Evolutionary conservation across 1,284 basidiomycete genomes (phyloP).

Genomic region (Ustilago sp.): DNA sequence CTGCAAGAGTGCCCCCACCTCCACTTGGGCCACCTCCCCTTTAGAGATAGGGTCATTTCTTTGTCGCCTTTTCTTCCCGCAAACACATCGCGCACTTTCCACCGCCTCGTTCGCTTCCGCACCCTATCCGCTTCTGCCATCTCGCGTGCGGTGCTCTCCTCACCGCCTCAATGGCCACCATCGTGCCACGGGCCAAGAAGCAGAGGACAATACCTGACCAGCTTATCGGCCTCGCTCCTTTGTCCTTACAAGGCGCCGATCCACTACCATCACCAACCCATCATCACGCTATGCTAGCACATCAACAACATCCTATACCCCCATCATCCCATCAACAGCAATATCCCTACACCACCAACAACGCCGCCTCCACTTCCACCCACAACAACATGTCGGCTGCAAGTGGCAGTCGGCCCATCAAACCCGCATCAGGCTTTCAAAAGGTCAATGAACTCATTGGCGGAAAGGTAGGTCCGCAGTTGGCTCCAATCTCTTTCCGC

Average conservation of each 20-base stretch:
- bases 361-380: conserved; percentile 9
- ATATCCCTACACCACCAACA: conserved; percentile 18
- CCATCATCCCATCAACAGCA: conserved; percentile 27
- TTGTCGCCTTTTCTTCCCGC: not conserved
- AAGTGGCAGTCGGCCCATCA: conserved; percentile 35
- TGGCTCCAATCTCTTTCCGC: not conserved
- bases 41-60: not conserved
- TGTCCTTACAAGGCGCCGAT: conserved; percentile 25
- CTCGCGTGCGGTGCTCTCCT: not conserved
- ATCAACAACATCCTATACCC: conserved; percentile 44
- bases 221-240: conserved; percentile 25
- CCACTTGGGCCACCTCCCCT: conserved; percentile 20
- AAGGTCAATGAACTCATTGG: conserved; percentile 60
- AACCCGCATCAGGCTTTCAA: conserved; percentile 36
- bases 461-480: conserved; percentile 53
- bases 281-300: conserved; percentile 42
- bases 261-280: not conserved
- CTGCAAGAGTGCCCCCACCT: conserved; percentile 22
- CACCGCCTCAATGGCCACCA: conserved; percentile 41
- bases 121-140: not conserved
- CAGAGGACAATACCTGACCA: conserved; percentile 51
- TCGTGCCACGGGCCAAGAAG: conserved; percentile 56
- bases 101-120: not conserved
- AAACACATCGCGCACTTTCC: not conserved
- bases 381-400: conserved; percentile 32